A percentile compares a stretch with the other conserved stretches of the same genome.
Evolutionary conservation across 805 yeast genomes (phyloP).

Genomic region (Metschnikowia continentalis): DNA sequence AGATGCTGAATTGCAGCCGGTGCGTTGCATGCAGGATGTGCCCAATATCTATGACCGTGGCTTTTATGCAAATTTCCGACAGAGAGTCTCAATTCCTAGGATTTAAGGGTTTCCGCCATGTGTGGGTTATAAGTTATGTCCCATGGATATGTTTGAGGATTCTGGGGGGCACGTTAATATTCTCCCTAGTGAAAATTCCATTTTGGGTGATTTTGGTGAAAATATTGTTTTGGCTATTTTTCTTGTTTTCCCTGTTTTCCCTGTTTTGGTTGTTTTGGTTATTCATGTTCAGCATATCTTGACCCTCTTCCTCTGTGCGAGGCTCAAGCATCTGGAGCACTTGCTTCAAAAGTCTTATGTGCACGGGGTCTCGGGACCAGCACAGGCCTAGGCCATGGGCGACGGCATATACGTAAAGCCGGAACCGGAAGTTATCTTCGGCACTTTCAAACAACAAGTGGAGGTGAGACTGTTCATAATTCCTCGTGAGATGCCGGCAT

Average conservation of each 20-base stretch:
- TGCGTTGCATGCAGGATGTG: slow-evolving; percentile 20
- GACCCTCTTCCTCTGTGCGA: neutral
- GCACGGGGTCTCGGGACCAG: slow-evolving; percentile 9
- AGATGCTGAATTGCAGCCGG: neutral
- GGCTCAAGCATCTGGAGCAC: slow-evolving; percentile 1
- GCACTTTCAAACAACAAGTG: slow-evolving; percentile 7
- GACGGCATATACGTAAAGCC: slow-evolving; percentile 14
- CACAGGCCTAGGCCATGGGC: slow-evolving; percentile 3
- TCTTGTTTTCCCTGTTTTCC: neutral
- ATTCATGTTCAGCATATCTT: neutral
- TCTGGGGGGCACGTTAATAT: neutral
- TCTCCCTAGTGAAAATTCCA: neutral
- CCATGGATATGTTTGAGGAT: neutral
- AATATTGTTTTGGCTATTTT: neutral
- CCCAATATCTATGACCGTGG: slow-evolving; percentile 49
- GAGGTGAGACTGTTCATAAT: slow-evolving; percentile 10
- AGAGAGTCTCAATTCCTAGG: neutral
- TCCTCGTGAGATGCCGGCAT: slow-evolving; percentile 1
- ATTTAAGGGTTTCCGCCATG: no score
- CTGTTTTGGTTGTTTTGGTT: no score
- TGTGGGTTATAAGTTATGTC: no score
- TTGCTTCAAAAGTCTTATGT: slow-evolving; percentile 5
- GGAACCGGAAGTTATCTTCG: slow-evolving; percentile 13
- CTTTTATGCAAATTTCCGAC: slow-evolving; percentile 34
- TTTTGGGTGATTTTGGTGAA: neutral